These are phyloP conservation scores for Anthracocystis setariae DNA, from an alignment of 1,284 basidiomycete genomes.

Conservation along the genomic window DNA sequence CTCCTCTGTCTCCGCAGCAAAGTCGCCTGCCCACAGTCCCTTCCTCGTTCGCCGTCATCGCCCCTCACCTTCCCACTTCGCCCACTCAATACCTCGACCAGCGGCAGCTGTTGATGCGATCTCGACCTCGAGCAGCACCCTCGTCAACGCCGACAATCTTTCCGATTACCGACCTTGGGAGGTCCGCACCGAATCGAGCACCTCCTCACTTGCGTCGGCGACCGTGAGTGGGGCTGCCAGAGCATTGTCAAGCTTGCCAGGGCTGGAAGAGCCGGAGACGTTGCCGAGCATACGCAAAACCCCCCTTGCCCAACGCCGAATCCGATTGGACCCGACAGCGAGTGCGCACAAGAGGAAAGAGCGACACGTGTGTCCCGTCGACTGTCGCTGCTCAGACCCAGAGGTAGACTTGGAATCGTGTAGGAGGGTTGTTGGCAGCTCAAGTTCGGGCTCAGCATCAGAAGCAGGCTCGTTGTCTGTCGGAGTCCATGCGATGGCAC, in stretches of 20 bases:
- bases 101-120: constrained; percentile 32
- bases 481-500: constrained; percentile 23
- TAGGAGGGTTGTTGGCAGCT: constrained; percentile 31
- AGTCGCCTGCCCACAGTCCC: constrained; percentile 28
- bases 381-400: constrained; percentile 50
- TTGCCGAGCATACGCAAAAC: constrained; percentile 36
- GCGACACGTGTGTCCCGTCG: constrained; percentile 32
- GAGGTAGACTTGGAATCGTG: constrained; percentile 40
- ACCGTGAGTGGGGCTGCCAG: constrained; percentile 5
- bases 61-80: too few relatives aligned
- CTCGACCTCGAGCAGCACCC: constrained; percentile 50
- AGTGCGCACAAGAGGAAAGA: not conserved
- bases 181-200: constrained; percentile 25
- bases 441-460: constrained; percentile 34
- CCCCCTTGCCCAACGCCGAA: constrained; percentile 11
- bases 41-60: constrained; percentile 7
- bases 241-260: constrained; percentile 14
- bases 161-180: constrained; percentile 41
- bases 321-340: not conserved
- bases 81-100: too few relatives aligned
- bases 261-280: constrained; percentile 30
- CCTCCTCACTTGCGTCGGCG: constrained; percentile 24
- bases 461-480: constrained; percentile 31
- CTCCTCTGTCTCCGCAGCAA: constrained; percentile 32
- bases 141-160: constrained; percentile 42